These are phyloP conservation scores for Malus sieversii DNA, from an alignment of 306 rosid species.

Conservation along the genomic window DNA sequence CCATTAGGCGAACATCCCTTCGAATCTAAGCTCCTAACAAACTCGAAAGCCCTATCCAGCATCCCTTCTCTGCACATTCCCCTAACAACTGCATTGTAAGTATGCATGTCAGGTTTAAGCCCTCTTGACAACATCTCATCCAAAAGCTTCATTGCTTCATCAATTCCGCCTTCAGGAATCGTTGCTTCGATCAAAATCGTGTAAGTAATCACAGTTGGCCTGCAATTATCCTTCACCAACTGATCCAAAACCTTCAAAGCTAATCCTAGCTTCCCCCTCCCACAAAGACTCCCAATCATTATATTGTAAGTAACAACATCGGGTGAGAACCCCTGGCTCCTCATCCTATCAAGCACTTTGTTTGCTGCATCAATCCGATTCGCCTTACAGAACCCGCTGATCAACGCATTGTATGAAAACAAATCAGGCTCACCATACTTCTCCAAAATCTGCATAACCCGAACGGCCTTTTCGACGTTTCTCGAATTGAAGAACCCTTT, in stretches of 20 bases:
- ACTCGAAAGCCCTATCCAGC: slow-evolving; percentile 61
- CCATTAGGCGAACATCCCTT: slow-evolving; percentile 64
- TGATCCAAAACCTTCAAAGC: slow-evolving; percentile 55
- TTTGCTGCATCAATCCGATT: slow-evolving; percentile 50
- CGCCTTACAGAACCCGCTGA: slow-evolving; percentile 59
- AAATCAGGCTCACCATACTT: slow-evolving; percentile 72
- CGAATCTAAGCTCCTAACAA: slow-evolving; percentile 30
- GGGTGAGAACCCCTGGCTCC: slow-evolving; percentile 51
- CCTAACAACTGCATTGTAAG: slow-evolving; percentile 58
- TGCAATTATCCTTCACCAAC: slow-evolving; percentile 57
- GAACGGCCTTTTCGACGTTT: slow-evolving; percentile 47
- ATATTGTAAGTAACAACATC: slow-evolving; percentile 81
- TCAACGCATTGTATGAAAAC: slow-evolving; percentile 67
- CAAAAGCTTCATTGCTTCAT: slow-evolving; percentile 59
- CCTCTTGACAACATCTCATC: slow-evolving; percentile 65
- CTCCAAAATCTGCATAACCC: slow-evolving; percentile 71
- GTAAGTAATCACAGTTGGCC: slow-evolving; percentile 70
- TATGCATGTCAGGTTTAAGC: slow-evolving; percentile 62
- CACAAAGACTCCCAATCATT: slow-evolving; percentile 68
- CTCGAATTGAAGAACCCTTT: slow-evolving; percentile 61
- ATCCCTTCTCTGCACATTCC: slow-evolving; percentile 72
- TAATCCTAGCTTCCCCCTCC: slow-evolving; percentile 48
- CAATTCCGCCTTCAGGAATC: slow-evolving; percentile 52
- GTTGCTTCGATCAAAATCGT: slow-evolving; percentile 81
- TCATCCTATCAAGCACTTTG: slow-evolving; percentile 65